Evolutionary conservation across 345 rosid species (phyloP).

Genomic region (Populus nigra): DNA sequence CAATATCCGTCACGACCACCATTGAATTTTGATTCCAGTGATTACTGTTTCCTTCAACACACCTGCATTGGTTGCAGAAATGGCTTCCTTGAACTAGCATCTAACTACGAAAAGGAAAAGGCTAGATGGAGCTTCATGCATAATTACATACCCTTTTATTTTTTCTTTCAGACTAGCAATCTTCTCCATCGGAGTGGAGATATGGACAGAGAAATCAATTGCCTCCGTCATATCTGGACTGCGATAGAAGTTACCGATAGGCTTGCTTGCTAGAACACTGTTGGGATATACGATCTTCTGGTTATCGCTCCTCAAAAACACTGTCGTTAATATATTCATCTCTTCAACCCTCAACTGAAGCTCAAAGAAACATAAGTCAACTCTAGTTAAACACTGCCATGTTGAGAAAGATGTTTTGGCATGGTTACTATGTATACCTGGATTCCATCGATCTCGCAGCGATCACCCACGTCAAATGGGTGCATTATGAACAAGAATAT

Average conservation of each 20-base stretch:
- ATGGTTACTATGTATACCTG: conserved; percentile 24
- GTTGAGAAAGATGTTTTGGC: background rate
- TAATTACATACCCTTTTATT: conserved; percentile 29
- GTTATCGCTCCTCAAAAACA: conserved; percentile 40
- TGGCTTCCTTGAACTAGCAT: background rate
- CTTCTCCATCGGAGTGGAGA: conserved; percentile 46
- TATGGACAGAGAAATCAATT: conserved; percentile 43
- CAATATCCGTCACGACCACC: conserved; percentile 34
- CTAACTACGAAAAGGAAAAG: background rate
- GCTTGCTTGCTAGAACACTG: conserved; percentile 39
- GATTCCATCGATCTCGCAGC: conserved; percentile 49
- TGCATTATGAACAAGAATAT: conserved; percentile 55
- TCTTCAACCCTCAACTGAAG: conserved; percentile 51
- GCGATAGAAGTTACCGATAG: conserved; percentile 45
- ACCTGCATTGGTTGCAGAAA: conserved; percentile 21
- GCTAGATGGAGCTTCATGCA: background rate
- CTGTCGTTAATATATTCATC: conserved; percentile 55
- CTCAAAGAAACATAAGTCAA: background rate
- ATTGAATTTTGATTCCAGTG: conserved; percentile 29
- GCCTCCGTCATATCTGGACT: conserved; percentile 49
- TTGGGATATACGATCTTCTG: conserved; percentile 51
- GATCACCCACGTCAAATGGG: conserved; percentile 52
- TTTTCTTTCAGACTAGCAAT: conserved; percentile 25
- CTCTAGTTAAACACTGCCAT: background rate
- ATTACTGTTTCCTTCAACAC: conserved; percentile 24